Evolutionary conservation across 768 basidiomycete species (phyloP), one percentile per base, ranked within the genome.

Genomic region (Terana coerulea): DNA sequence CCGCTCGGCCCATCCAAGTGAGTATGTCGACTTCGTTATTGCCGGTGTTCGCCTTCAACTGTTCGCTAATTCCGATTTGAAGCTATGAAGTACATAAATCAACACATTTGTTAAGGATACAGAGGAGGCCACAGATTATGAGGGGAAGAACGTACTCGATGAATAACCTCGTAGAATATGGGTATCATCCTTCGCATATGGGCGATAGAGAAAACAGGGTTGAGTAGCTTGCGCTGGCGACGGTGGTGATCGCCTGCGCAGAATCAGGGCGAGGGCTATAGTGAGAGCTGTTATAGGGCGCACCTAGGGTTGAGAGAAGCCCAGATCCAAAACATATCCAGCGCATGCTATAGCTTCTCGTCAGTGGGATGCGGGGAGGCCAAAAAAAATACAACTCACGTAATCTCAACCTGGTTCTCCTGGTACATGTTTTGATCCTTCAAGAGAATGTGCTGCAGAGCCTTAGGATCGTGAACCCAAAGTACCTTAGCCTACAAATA

Each of bases 351-450:
- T 24, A 47, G 3, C 54, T 55, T 19, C 1, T n/a, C n/a, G n/a
- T n/a, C n/a, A n/a, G n/a, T 8, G 55, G 15, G 5, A 54, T 14
- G n/a, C 24, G 26, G 29, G 55, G 51, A 5, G 34, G 22, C 40
- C 63, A 64, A 42, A n/a, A n/a, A n/a, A n/a, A n/a, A n/a, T n/a
- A n/a, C n/a, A n/a, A n/a, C n/a, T 21, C 8, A 57, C 72, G 30
- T 55, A 79, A 78, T 73, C 76, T 0, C 72, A 67, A 0, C 66
- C 55, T 0, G 76, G 71, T 49, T 76, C 75, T 52, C n/a, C n/a
- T 80, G 78, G 51, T 71, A 79, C 8, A 69, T 66, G 40, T 75
- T 67, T 53, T 75, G 74, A 34, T 80, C 78, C 56, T 76, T 79
- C 8, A 73, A 37, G 12, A 78, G 56, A 33, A 80, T 76, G 28